Evolutionary conservation across 1,284 basidiomycete genomes (phyloP).

Genomic region (Ceratobasidium theobromae): DNA sequence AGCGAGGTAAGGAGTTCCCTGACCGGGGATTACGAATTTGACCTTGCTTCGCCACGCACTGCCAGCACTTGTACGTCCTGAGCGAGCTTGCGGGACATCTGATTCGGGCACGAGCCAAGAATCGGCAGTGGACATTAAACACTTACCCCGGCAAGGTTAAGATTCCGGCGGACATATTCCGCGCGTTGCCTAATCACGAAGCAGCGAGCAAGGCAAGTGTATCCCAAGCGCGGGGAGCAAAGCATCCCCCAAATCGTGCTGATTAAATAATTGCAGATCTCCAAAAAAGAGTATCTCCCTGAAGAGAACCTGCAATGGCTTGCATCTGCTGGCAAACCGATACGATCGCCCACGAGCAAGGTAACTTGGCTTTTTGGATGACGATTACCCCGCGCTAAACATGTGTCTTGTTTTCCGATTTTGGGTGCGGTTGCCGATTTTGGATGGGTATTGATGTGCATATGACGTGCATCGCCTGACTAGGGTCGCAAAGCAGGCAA

Average conservation of each 20-base stretch:
- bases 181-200: conserved; percentile 61
- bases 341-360: conserved; percentile 35
- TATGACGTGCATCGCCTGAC: conserved; percentile 24
- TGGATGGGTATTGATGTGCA: background rate
- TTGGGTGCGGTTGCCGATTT: background rate
- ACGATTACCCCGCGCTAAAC: background rate
- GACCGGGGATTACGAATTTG: background rate
- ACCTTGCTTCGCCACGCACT: background rate
- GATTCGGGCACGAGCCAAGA: conserved; percentile 68
- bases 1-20: conserved; percentile 59
- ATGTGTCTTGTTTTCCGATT: background rate
- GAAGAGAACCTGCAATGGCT: conserved; percentile 61
- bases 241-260: background rate
- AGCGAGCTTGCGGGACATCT: conserved; percentile 88
- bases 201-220: conserved; percentile 59
- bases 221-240: conserved; percentile 26
- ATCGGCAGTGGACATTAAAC: conserved; percentile 73
- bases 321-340: conserved; percentile 44
- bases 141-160: conserved; percentile 80
- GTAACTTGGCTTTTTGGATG: conserved; percentile 18
- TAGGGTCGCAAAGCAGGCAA: conserved; percentile 29
- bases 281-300: conserved; percentile 65
- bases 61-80: conserved; percentile 88
- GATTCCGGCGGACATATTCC: conserved; percentile 82
- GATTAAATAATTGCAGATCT: conserved; percentile 49